Conservation (phyloP, 371 early-diverging fungal genomes). For the Mucor piriformis region DNA sequence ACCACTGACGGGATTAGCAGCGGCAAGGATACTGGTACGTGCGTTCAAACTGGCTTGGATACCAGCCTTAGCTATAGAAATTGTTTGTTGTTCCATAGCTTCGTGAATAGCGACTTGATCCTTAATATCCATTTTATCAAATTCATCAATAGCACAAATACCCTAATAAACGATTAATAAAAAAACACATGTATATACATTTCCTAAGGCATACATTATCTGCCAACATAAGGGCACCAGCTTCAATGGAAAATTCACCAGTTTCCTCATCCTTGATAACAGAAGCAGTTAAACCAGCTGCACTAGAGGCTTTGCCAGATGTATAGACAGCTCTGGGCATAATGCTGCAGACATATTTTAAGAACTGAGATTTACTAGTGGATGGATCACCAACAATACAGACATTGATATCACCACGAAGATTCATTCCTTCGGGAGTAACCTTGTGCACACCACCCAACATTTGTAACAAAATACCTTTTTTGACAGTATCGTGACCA, state of each 20-base stretch:
- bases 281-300: conserved; percentile 99
- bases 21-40: conserved; percentile 97
- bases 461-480: conserved; percentile 94
- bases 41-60: conserved; percentile 99
- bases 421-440: conserved; percentile 92
- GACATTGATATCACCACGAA: conserved; percentile 99
- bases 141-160: conserved; percentile 99
- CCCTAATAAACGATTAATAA: conserved; percentile 58
- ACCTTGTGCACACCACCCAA: conserved; percentile 97
- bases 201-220: conserved; percentile 78
- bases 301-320: conserved; percentile 98
- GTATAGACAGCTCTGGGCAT: conserved; percentile 97
- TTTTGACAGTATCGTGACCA: conserved; percentile 98
- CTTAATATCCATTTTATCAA: conserved; percentile 99
- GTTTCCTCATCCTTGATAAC: conserved; percentile 99
- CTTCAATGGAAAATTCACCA: conserved; percentile 99
- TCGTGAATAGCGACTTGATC: conserved; percentile 99
- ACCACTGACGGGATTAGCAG: conserved; percentile 98
- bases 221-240: conserved; percentile 99
- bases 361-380: conserved; percentile 98
- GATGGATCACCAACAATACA: conserved; percentile 99
- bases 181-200: not conserved
- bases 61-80: conserved; percentile 99
- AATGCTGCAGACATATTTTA: conserved; percentile 88
- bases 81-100: conserved; percentile 99